phyloP scores from a whole-genome alignment of 352 stramenopile genomes.

The Plasmopara muralis region DNA sequence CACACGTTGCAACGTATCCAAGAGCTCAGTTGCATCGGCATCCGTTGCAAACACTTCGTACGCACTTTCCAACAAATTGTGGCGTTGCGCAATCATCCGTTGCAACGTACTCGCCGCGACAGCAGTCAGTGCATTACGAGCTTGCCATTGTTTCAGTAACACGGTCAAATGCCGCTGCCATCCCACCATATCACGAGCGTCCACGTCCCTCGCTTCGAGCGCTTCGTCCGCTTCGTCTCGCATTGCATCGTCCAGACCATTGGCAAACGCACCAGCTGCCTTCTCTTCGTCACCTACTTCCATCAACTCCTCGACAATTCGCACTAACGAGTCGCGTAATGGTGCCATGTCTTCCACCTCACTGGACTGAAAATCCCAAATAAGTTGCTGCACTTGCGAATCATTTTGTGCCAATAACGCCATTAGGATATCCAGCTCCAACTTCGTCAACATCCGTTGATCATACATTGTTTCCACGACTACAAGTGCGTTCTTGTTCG shows the following conservation, averaged over 20 bases:
- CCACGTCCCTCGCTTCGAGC: slow-evolving; percentile 20
- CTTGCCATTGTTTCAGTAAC: slow-evolving; percentile 43
- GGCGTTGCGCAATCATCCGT: slow-evolving; percentile 35
- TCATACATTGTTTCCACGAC: slow-evolving; percentile 42
- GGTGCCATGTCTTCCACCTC: slow-evolving; percentile 19
- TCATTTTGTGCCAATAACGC: slow-evolving; percentile 58
- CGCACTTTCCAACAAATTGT: slow-evolving; percentile 65
- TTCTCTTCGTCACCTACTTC: slow-evolving; percentile 65
- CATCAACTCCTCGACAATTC: slow-evolving; percentile 54
- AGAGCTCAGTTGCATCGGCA: slow-evolving; percentile 49
- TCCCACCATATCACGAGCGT: slow-evolving; percentile 14
- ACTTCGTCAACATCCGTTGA: slow-evolving; percentile 55
- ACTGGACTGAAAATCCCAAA: slow-evolving; percentile 38
- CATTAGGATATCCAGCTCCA: slow-evolving; percentile 51
- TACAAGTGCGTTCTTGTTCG: slow-evolving; percentile 1
- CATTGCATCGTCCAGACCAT: slow-evolving; percentile 25
- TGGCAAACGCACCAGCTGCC: slow-evolving; percentile 24
- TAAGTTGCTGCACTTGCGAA: slow-evolving; percentile 33
- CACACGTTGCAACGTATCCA: slow-evolving; percentile 67
- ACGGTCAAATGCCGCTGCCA: slow-evolving; percentile 50
- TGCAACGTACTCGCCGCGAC: slow-evolving; percentile 37
- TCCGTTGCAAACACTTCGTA: slow-evolving; percentile 63
- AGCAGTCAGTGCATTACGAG: slow-evolving; percentile 20
- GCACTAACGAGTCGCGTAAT: slow-evolving; percentile 45
- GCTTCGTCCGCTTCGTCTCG: slow-evolving; percentile 8